phyloP scores from a whole-genome alignment of 2,329 filamentous ascomycete genomes.

The Fusarium sp. region DNA sequence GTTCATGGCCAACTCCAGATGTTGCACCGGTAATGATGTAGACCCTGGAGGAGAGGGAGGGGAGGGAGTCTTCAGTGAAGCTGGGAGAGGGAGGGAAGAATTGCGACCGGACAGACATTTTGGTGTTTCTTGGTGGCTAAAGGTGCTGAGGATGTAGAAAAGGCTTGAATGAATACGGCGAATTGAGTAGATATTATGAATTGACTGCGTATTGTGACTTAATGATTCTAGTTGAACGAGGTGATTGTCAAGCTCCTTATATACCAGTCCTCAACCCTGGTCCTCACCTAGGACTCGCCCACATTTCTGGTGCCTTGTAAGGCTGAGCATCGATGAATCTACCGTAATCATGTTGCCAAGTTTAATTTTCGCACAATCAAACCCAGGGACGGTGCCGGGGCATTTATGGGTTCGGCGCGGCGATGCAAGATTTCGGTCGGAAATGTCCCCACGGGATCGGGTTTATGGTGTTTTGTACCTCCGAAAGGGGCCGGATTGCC shows the following conservation, averaged over 20 bases:
- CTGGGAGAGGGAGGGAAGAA: constrained; percentile 35
- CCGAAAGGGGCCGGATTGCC: constrained; percentile 33
- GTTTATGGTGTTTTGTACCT: constrained; percentile 32
- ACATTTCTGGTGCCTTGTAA: neutral
- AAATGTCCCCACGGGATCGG: constrained; percentile 33
- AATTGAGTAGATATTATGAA: no score
- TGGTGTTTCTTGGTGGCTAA: neutral
- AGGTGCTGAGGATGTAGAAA: neutral
- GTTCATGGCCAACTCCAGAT: constrained; percentile 36
- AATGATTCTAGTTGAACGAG: neutral
- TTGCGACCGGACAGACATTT: constrained; percentile 35
- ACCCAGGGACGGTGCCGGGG: neutral
- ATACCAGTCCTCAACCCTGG: neutral
- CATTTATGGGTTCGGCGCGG: constrained; percentile 8
- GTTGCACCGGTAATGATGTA: constrained; percentile 43
- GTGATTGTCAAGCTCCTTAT: neutral
- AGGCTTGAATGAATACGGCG: neutral
- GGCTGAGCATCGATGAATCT: neutral
- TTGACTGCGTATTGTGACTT: no score
- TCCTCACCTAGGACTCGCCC: neutral
- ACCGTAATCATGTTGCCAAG: neutral
- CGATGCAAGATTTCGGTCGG: constrained; percentile 29
- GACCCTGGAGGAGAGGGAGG: constrained; percentile 24
- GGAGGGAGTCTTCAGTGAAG: constrained; percentile 37
- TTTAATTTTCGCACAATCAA: neutral